Evolutionary conservation across 176 grass and related monocot genomes (phyloP).

Genomic region (Carex parvula): DNA sequence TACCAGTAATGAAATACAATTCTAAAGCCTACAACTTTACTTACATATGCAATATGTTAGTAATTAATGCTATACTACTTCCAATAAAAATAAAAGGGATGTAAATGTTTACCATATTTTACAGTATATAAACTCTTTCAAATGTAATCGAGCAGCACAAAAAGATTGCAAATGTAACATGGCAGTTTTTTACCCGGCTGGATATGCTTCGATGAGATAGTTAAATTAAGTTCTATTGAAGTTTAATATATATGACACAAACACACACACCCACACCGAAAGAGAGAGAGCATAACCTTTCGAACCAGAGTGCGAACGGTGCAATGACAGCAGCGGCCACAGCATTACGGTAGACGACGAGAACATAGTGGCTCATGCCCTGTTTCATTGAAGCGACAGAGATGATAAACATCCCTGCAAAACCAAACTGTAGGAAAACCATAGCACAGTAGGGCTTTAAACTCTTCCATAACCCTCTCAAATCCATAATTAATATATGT

Average conservation of each 20-base stretch:
- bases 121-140: neutral
- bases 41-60: neutral
- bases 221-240: neutral
- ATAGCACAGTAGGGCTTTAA: constrained; percentile 75
- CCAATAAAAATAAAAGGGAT: neutral
- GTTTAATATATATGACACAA: neutral
- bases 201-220: too few relatives aligned
- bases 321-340: constrained; percentile 42
- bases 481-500: constrained; percentile 31
- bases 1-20: neutral
- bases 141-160: neutral
- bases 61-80: neutral
- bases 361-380: constrained; percentile 93
- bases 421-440: constrained; percentile 87
- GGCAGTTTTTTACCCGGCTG: neutral
- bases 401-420: constrained; percentile 61
- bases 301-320: constrained; percentile 74
- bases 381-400: constrained; percentile 61
- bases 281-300: constrained; percentile 33
- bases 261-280: neutral
- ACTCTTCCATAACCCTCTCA: constrained; percentile 49
- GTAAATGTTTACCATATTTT: neutral
- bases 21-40: neutral
- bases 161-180: neutral
- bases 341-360: constrained; percentile 81